Evolutionary conservation across 805 yeast species (phyloP), one percentile per base, ranked within the genome.

Genomic region (Pichia deserticola): DNA sequence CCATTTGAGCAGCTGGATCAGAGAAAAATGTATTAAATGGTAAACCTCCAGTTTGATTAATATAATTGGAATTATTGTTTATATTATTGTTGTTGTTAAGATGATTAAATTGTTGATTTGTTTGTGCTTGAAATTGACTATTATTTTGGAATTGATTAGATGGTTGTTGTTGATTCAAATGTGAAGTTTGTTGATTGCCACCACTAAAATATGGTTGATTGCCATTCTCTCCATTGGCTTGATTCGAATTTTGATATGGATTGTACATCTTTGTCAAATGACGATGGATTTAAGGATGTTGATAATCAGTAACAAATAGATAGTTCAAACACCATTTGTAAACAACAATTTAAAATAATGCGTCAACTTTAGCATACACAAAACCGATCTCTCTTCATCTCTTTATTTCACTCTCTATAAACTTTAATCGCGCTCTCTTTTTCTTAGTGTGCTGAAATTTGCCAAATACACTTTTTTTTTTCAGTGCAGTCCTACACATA

Each of bases 1-100:
- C 96, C 75, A 89, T 76, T 49, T 85, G 79, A 0, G 95, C 80
- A 13, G 87, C 77, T 35, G 95, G 90, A 62, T 88, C 95, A 55
- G 76, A 79, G 64, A 89, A 76, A 55, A 87, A 72, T 53, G 70
- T 66, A 37, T 71, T 66, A 54, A 59, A 58, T 47, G 58, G 43
- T 48, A 62, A 36, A 51, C 57, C 5, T 42, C 30, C 41, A 38
- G 15, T 20, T 20, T 20, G 20, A 20, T 30, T 30, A 52, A 9
- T 50, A 54, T 8, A 50, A 54, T 20, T 38, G 46, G n/a, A 37
- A 38, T 29, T 25, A 40, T 36, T 45, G 50, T 41, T 50, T 60
- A 40, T 11, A 36, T 20, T 42, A 36, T n/a, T 53, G 66, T 51
- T 44, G 52, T 28, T 35, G 15, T 20, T 27, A 6, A 12, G 7